These are phyloP conservation scores for Thyridium curvatum DNA, from an alignment of 2,329 filamentous ascomycete genomes.

Conservation along the genomic window DNA sequence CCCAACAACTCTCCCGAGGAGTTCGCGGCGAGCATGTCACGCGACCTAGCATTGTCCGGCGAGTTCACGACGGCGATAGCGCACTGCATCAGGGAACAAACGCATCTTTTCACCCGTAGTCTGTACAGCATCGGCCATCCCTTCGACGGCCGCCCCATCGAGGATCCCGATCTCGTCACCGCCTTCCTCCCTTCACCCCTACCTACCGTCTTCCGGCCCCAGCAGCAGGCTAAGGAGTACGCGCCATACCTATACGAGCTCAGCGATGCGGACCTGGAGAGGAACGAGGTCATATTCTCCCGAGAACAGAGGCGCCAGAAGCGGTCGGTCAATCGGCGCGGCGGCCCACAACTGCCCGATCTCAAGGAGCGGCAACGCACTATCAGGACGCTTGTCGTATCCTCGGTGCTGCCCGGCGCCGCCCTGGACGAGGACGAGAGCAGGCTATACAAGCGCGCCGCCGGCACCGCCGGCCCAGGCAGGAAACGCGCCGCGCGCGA, in stretches of 20 bases:
- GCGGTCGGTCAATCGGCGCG: constrained; percentile 86
- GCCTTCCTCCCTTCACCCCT: constrained; percentile 84
- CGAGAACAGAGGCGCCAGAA: constrained; percentile 93
- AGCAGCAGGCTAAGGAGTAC: constrained; percentile 90
- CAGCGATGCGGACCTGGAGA: constrained; percentile 82
- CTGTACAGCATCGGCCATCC: constrained; percentile 90
- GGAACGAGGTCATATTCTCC: constrained; percentile 86
- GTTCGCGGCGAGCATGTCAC: constrained; percentile 83
- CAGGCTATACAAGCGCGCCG: constrained; percentile 74
- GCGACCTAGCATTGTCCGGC: constrained; percentile 83
- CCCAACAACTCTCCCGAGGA: constrained; percentile 89
- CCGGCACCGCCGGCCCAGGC: constrained; percentile 47
- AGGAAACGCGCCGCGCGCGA: constrained; percentile 45
- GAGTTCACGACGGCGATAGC: constrained; percentile 98
- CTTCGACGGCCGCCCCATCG: constrained; percentile 88
- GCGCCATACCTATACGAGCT: constrained; percentile 91
- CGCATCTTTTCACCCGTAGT: constrained; percentile 88
- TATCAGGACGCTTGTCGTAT: constrained; percentile 86
- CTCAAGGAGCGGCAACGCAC: constrained; percentile 91
- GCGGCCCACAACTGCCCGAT: constrained; percentile 89
- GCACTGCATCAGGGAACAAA: constrained; percentile 94
- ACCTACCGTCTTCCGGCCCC: constrained; percentile 76
- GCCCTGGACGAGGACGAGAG: constrained; percentile 76
- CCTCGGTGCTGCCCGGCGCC: constrained; percentile 84
- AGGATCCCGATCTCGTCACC: constrained; percentile 81